Base-by-base conservation (phyloP, 2,329 filamentous ascomycete species). In the Epichloe coenophiala region DNA sequence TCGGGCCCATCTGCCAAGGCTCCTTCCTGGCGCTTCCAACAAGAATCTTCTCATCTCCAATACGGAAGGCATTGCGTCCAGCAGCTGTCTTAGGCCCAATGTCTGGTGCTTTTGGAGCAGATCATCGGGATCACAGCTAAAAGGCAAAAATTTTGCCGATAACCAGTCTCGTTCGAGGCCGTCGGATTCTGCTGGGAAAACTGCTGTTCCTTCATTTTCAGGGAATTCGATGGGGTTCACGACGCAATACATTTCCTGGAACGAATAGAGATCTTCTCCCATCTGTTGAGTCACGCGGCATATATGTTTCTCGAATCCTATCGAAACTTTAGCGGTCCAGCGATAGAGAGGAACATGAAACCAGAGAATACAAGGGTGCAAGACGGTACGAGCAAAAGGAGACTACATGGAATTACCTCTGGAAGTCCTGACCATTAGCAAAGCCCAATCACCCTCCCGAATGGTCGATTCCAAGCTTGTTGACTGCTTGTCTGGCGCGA, bases 21-120 rank as follows among this genome's bases (percentile, higher is more conserved):
- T 58, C 2, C 59, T 62, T 3, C 69, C 65, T 2, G 67, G 67
- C 3, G 65, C 65, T 31, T 45, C 58, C n/a, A 65, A 55, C 6
- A 83, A 60, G 56, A 73, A 75, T 0, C 61, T 44, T 56, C 68
- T 70, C 73, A 89, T 81, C 0, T 78, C 68, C 12, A 68, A 59
- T 3, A 90, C 75, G 1, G 74, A 66, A 0, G 86, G 86, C 3
- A 88, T 68, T 1, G 75, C 71, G 12, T 78, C 70, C 0, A 88
- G 65, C 19, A 77, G 56, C 8, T 81, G 60, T 4, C 66, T 61
- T 49, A 79, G 57, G 4, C 58, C 53, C 2, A 46, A 6, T n/a
- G 50, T 45, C 27, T 55, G 57, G 0, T 58, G 42, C 5, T 1
- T 1, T 0, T 4, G 9, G 7, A 54, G 19, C 3, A 65, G 50